phyloP scores from a whole-genome alignment of 345 rosid genomes.

The Arabis alpina region DNA sequence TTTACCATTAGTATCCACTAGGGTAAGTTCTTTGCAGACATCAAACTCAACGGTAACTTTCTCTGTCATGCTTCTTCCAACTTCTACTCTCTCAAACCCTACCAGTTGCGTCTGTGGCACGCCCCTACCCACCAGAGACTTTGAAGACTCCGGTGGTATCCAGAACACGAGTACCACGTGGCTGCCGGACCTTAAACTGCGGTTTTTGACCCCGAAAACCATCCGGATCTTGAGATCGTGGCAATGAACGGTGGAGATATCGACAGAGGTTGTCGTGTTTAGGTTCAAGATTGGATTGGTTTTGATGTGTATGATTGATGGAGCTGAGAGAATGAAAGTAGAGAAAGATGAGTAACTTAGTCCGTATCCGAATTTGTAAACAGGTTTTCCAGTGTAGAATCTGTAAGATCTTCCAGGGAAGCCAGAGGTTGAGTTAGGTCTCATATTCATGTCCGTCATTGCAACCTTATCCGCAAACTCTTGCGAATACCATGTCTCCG shows the following conservation, averaged over 20 bases:
- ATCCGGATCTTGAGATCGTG: slow-evolving; percentile 33
- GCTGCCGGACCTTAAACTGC: slow-evolving; percentile 48
- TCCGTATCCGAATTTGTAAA: slow-evolving; percentile 62
- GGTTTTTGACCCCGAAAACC: slow-evolving; percentile 53
- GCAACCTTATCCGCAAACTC: slow-evolving; percentile 48
- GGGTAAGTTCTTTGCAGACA: slow-evolving; percentile 55
- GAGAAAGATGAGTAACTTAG: slow-evolving; percentile 54
- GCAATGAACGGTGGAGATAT: slow-evolving; percentile 49
- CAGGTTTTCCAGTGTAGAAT: slow-evolving; percentile 57
- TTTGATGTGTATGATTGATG: slow-evolving; percentile 39
- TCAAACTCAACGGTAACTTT: slow-evolving; percentile 49
- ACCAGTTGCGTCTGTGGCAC: slow-evolving; percentile 53
- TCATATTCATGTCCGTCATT: slow-evolving; percentile 60
- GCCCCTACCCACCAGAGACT: slow-evolving; percentile 38
- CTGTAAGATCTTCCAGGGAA: slow-evolving; percentile 66
- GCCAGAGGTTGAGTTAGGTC: slow-evolving; percentile 49
- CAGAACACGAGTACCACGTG: slow-evolving; percentile 66
- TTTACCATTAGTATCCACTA: slow-evolving; percentile 54
- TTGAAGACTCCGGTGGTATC: slow-evolving; percentile 48
- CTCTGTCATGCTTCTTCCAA: slow-evolving; percentile 48
- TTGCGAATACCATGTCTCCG: slow-evolving; percentile 56
- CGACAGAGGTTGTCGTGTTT: slow-evolving; percentile 40
- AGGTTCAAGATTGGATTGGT: slow-evolving; percentile 31
- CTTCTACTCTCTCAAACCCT: slow-evolving; percentile 59
- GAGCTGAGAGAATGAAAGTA: slow-evolving; percentile 38